phyloP scores from a whole-genome alignment of 2,329 filamentous ascomycete species.

The Ceratocystis eucalypticola region DNA sequence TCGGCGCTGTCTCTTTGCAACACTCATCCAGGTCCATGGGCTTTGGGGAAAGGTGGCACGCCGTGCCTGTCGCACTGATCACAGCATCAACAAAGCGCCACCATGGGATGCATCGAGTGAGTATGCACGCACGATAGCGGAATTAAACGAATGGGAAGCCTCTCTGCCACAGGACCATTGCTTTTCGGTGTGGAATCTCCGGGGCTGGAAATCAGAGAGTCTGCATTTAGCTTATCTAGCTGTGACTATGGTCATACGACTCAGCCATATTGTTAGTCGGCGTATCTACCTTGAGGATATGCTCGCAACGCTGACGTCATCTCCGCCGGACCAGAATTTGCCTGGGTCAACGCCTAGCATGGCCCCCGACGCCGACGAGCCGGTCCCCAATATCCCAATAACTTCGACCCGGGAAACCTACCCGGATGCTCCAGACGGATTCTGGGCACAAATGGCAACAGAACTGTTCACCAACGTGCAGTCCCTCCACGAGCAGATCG shows the following conservation, averaged over 20 bases:
- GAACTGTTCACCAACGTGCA: slow-evolving; percentile 28
- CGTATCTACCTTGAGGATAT: slow-evolving; percentile 27
- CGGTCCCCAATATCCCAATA: background rate
- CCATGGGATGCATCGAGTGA: slow-evolving; percentile 24
- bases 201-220: slow-evolving; percentile 26
- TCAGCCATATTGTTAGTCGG: slow-evolving; percentile 28
- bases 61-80: slow-evolving; percentile 22
- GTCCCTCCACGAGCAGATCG: slow-evolving; percentile 28
- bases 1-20: slow-evolving; percentile 28
- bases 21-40: slow-evolving; percentile 28
- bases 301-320: slow-evolving; percentile 19
- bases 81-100: slow-evolving; percentile 8
- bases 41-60: slow-evolving; percentile 29
- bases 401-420: slow-evolving; percentile 14
- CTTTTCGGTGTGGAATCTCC: slow-evolving; percentile 29
- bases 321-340: slow-evolving; percentile 5
- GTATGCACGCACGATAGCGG: slow-evolving; percentile 21
- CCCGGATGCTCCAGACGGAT: slow-evolving; percentile 21
- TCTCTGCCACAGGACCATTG: slow-evolving; percentile 25
- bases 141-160: slow-evolving; percentile 24
- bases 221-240: slow-evolving; percentile 29
- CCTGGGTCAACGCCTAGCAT: slow-evolving; percentile 17
- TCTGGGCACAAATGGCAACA: slow-evolving; percentile 24
- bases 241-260: slow-evolving; percentile 27
- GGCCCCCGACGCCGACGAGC: slow-evolving; percentile 15